Base-by-base conservation (phyloP, 2,329 filamentous ascomycete species). In the Diaporthe sp. region DNA sequence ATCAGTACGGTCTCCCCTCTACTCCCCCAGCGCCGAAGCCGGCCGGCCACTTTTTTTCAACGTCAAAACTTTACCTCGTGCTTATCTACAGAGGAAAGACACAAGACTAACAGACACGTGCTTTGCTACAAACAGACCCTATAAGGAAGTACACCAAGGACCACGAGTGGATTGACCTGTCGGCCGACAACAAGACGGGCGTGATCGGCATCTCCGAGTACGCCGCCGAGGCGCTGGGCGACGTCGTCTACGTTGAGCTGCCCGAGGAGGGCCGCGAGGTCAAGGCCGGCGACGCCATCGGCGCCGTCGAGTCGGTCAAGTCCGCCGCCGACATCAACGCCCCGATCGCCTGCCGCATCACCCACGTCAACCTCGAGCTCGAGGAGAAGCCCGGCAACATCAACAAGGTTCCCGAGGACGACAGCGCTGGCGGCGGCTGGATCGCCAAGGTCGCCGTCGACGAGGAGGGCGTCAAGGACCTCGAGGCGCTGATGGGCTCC, bases 281-380 rank as follows among this genome's bases (percentile, higher is more conserved):
- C 77, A 85, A 86, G 75, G 90, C 92, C 75, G 95, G 95, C 81
- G 96, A 98, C 83, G 90, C 94, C 78, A 94, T 98, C 80, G 97
- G 97, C 79, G 95, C 96, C 76, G 96, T 99, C 80, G 97, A 99
- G 88, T 98, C 95, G 3, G 97, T 99, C 85, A 99, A 99, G 90
- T 97, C 94, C 78, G 97, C 97, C n/a, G 96, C 95, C 78, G 97
- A 99, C 84, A 98, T 99, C 88, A 94, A 98, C 87, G 93, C 95
- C 19, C 97, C 97, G 25, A 90, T 98, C 79, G 87, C 90, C 71
- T 96, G 96, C 82, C 94, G 87, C 79, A 91, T 99, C 77, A 89
- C 91, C 51, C 91, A 93, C 82, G 89, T 92, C 81, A 99, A 99
- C 87, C 82, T 83, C 15, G 82, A 88, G 76, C 90, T 99, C 77